Base-by-base conservation (phyloP, 1,139 yeast genomes). In the Geotrichum australiense region DNA sequence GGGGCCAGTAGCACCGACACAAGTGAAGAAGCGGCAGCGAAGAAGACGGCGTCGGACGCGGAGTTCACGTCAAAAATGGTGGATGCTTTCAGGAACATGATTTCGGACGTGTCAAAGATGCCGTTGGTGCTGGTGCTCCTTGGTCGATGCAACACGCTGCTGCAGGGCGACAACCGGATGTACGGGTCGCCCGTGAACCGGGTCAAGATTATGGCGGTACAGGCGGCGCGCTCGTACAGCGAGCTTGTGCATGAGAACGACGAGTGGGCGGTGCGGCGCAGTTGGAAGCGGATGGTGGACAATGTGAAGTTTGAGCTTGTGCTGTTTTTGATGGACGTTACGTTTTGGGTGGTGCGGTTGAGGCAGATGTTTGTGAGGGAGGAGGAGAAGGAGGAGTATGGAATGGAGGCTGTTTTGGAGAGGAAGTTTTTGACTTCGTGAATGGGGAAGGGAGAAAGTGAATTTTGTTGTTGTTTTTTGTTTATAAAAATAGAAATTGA, bases 151-250 rank as follows among this genome's bases (percentile, higher is more conserved):
- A 79, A 80, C 80, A 65, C 89, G 45, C 80, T 82, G 66, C 71
- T 83, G 42, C 91, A 81, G 57, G 78, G 78, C 28, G 61, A 80
- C 51, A 83, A 83, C 56, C 76, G 74, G 50, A 65, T 64, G 41
- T 74, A 75, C 57, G 86, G 82, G 3, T 75, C 85, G 16, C 91
- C 91, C 0, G 81, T 81, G 14, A 83, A 83, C 56, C 66, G 93
- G 43, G 64, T 83, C 51, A 77, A 78, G 47, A 56, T 78, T 34
- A 65, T 83, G 47, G 83, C 85, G 1, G 58, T 62, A 25, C 74
- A 74, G 46, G 82, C 84, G 23, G 49, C 64, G 28, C 46, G 56
- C 51, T 38, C 62, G 15, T 39, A 31, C 20, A 33, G 34, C 24
- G 20, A 30, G 15, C 30, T 37, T 7, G 8, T 7, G 11, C 24